Base-by-base conservation (phyloP, 768 basidiomycete genomes). In the Rhizopogon vesiculosus region DNA sequence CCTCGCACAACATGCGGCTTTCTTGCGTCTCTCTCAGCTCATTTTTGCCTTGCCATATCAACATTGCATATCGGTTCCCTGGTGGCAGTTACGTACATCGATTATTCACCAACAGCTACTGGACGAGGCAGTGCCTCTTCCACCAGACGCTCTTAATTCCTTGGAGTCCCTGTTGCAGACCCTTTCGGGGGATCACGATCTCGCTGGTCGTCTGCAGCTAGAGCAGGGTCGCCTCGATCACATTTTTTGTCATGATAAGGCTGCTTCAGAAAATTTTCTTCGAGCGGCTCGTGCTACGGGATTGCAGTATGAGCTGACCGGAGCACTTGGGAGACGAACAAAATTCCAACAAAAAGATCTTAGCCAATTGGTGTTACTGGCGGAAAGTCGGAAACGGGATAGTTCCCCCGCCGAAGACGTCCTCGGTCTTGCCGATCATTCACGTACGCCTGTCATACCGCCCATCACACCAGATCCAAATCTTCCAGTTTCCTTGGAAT, bases 351-450 rank as follows among this genome's bases (percentile, higher is more conserved):
- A 88, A 58, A 81, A 74, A 51, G 89, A 93, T 35, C 74, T 90
- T 54, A 89, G 87, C 53, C 97, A 99, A 71, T 85, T 99, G 49
- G 90, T 98, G 42, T 77, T 99, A 22, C 81, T 99, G 18, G 96
- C 97, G n/a, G 83, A 94, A 67, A 93, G 93, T 58, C 82, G 84
- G 53, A 70, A 81, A 51, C 64, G 77, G 46, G 65, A 71, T 40
- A 61, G 57, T 52, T 49, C 54, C 45, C 52, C 60, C 56, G 52
- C 58, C 54, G 59, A 42, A 38, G 33, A 40, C 33, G 35, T 44
- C 2, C 40, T 54, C n/a, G 49, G 51, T 48, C 40, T 55, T 49
- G 31, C 41, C 52, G 51, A 58, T 31, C 58, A 45, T 55, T 54
- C 58, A 56, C 52, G 42, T 35, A 57, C 51, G 43, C 53, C 48